Conservation (phyloP, 2,329 filamentous ascomycete genomes). For the Decorospora gaudefroyi region DNA sequence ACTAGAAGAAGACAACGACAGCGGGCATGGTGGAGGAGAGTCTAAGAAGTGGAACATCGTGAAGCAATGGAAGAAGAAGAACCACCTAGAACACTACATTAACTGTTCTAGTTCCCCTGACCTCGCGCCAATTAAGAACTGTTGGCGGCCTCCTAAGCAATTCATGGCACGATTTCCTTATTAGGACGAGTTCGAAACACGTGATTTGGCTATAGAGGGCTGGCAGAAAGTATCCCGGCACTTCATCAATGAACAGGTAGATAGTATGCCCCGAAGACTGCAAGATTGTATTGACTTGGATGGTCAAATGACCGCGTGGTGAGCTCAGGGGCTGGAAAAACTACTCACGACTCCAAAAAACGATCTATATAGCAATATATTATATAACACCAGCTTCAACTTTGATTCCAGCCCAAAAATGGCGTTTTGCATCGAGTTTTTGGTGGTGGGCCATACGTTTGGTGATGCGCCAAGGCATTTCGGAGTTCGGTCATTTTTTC, state of each 20-base stretch:
- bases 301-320: background rate
- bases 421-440: background rate
- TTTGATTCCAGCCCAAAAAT: constrained; percentile 1
- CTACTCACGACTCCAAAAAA: background rate
- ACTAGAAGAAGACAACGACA: too few species aligned
- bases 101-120: too few species aligned
- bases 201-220: constrained; percentile 8
- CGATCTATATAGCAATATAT: constrained; percentile 1
- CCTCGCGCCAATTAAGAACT: too few species aligned
- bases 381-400: background rate
- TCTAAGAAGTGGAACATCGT: too few species aligned
- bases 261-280: background rate
- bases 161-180: too few species aligned
- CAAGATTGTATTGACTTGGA: background rate
- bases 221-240: constrained; percentile 21
- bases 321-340: background rate
- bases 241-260: constrained; percentile 38
- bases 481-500: too few species aligned
- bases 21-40: too few species aligned
- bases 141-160: too few species aligned
- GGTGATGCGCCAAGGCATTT: too few species aligned
- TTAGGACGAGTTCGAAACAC: constrained; percentile 6
- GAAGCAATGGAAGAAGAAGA: too few species aligned
- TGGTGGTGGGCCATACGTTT: too few species aligned
- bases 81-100: too few species aligned